Base-by-base conservation (phyloP, 2,329 filamentous ascomycete genomes). In the Penicillium sp. region DNA sequence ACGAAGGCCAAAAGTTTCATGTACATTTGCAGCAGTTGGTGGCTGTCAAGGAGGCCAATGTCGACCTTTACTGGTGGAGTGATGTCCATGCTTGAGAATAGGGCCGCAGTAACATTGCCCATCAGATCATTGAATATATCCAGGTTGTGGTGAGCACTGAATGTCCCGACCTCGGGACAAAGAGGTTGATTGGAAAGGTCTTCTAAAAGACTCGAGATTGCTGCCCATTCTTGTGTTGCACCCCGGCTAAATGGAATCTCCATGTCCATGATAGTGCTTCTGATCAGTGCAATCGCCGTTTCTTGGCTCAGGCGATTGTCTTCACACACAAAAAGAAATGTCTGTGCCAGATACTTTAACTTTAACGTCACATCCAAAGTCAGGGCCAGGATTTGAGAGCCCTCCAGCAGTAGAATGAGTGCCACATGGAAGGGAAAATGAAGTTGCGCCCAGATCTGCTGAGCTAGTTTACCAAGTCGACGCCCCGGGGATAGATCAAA, bases 361-460 rank as follows among this genome's bases (percentile, higher is more conserved):
- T 78, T 80, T 47, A 77, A 58, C 0, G 72, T 71, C 21, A 76
- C 71, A 55, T 80, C 78, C 23, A 80, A 68, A 7, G 80, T 78
- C 37, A 81, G 72, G 2, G 81, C 74, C 13, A 81, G 72, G 48
- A 88, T 81, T 61, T 88, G 85, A 7, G 84, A 85, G 39, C 84
- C 86, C 65, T 88, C 85, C 45, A 87, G 81, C n/a, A 88, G 80
- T 7, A 89, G 80, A 14, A 87, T 81, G 31, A 89, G 80, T 6
- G 83, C 76, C 2, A 88, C 78, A 62, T 89, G 85, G 63, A 88
- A 84, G 0, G 86, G 86, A 58, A 88, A 84, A 71, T 88, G 86
- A 29, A 77, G 67, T 44, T 74, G 71, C 25, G 72, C 71, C 76
- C 77, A 78, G 16, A 85, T 72, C 50, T 86, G 83, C 62, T 89